phyloP scores from a whole-genome alignment of 108 stramenopile species.

The Skeletonema costatum region DNA sequence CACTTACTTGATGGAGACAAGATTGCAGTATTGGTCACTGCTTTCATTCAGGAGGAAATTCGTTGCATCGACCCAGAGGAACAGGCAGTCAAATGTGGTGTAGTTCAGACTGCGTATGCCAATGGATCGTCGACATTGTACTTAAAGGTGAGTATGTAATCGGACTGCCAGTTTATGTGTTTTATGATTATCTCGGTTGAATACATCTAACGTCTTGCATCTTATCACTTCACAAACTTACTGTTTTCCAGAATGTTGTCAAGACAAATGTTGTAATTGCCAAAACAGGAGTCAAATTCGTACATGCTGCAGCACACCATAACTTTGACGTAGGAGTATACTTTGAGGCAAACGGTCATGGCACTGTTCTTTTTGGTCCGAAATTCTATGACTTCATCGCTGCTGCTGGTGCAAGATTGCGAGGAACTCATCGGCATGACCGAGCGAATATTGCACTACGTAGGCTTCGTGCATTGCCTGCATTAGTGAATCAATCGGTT shows the following conservation, averaged over 20 bases:
- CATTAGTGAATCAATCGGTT: conserved; percentile 93
- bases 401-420: conserved; percentile 29
- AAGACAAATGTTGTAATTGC: conserved; percentile 74
- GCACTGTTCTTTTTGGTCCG: conserved; percentile 93
- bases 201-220: conserved; percentile 18
- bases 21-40: conserved; percentile 89
- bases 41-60: conserved; percentile 79
- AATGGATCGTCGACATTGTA: conserved; percentile 95
- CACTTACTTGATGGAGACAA: conserved; percentile 96
- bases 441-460: conserved; percentile 47
- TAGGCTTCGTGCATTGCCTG: conserved; percentile 55
- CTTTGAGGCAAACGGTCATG: conserved; percentile 99
- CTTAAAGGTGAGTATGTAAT: conserved; percentile 51
- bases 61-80: conserved; percentile 42
- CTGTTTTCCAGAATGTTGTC: conserved; percentile 36
- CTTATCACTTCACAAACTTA: conserved; percentile 3
- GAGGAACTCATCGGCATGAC: conserved; percentile 31
- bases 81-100: conserved; percentile 76
- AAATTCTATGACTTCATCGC: conserved; percentile 53
- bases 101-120: conserved; percentile 99
- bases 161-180: not conserved
- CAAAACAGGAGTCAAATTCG: conserved; percentile 97
- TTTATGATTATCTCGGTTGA: not conserved
- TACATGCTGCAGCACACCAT: conserved; percentile 91
- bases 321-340: conserved; percentile 98